Evolutionary conservation across 208 protist species (phyloP).

Genomic region (Trypanosoma lewisi): DNA sequence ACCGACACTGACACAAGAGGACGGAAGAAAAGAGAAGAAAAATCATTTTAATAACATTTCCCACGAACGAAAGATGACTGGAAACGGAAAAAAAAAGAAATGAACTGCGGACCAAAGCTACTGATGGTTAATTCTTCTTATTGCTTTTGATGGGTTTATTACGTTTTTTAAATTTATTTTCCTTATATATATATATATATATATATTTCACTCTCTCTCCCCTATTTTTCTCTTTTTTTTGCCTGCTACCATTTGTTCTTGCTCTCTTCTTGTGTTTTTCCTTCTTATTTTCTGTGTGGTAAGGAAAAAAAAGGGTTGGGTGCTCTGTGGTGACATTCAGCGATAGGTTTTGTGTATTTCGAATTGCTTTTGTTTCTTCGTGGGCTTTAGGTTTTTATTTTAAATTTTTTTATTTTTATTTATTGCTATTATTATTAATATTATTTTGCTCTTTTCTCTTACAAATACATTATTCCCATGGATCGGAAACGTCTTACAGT

Average conservation of each 20-base stretch:
- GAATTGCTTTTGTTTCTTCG: too few relatives aligned
- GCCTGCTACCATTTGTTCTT: conserved; percentile 3
- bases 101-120: too few relatives aligned
- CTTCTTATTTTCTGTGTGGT: conserved; percentile 6
- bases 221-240: conserved; percentile 15
- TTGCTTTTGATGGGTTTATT: not conserved
- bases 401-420: conserved; percentile 12
- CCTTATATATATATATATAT: not conserved
- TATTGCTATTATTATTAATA: conserved; percentile 21
- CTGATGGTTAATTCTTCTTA: not conserved
- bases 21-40: too few relatives aligned
- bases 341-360: too few relatives aligned
- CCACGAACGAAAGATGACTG: too few relatives aligned
- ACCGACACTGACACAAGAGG: not conserved
- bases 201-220: not conserved
- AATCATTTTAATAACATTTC: too few relatives aligned
- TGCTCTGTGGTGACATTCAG: too few relatives aligned
- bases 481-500: conserved; percentile 49
- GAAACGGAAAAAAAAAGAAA: not conserved
- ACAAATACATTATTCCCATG: conserved; percentile 22
- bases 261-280: not conserved
- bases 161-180: not conserved
- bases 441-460: conserved; percentile 2
- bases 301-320: conserved; percentile 12
- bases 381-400: too few relatives aligned